Base-by-base conservation (phyloP, 768 basidiomycete species). In the Suillus discolor region DNA sequence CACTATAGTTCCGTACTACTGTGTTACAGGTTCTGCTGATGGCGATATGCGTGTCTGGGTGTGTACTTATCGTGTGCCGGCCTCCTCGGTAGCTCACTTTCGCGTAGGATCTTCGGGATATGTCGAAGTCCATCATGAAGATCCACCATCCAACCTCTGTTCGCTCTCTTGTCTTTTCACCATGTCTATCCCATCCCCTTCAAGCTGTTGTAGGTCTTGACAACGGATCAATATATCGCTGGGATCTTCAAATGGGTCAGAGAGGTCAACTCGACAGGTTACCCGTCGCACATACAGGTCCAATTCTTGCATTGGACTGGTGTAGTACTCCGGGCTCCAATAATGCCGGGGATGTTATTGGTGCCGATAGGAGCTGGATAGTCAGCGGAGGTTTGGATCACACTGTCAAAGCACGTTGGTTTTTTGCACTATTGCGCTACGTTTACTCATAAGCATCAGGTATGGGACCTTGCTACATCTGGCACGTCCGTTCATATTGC, bases 21-120 rank as follows among this genome's bases (percentile, higher is more conserved):
- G 90, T 63, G 85, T 92, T 68, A 93, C 90, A 18, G 92, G 89
- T 23, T 92, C 91, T 39, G 89, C 90, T 11, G 92, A 94, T 71
- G 92, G 91, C 1, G 87, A 92, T 71, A 77, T 93, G 75, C 88
- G 91, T 59, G 83, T 93, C 44, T 94, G 92, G 92, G 92, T 92
- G 70, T 63, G 85, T 76, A 20, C 41, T 15, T 20, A 6, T 8
- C 23, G 25, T 41, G 23, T 23, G 54, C 38, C 51, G 61, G 6
- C 41, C 25, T 34, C 49, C 34, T 45, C 31, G 18, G 16, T 25
- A 44, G 28, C 67, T 65, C 51, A 67, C 20, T 36, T 54, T 49
- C 15, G 39, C 36, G 8, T 62, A 91, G 92, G 92, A 94, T 72
- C 75, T 93, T n/a, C 84, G 92, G 64, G 88, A 90, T 66, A 80